A percentile compares a stretch with the other conserved stretches of the same genome.
These are phyloP conservation scores for Theobroma cacao DNA, from an alignment of 345 rosid species.

Conservation along the genomic window DNA sequence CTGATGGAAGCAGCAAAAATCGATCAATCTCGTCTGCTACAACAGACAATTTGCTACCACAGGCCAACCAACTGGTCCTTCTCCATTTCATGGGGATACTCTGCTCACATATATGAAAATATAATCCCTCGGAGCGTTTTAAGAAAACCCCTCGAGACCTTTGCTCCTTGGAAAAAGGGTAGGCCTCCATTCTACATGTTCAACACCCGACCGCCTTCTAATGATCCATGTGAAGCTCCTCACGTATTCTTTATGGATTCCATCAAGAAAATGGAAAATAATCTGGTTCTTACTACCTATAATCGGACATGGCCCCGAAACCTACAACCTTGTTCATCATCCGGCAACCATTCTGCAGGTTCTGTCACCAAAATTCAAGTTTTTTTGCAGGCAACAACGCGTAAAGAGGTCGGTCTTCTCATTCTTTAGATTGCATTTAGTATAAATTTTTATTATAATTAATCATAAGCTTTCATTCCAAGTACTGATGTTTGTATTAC, in stretches of 20 bases:
- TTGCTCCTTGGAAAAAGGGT: too few relatives aligned
- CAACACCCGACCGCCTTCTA: not conserved
- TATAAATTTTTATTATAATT: too few relatives aligned
- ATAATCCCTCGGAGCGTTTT: constrained; percentile 44
- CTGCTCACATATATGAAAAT: constrained; percentile 47
- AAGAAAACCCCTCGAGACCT: constrained; percentile 46
- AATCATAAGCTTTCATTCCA: too few relatives aligned
- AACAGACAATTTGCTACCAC: constrained; percentile 58
- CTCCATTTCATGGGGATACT: constrained; percentile 64
- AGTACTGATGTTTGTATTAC: not conserved
- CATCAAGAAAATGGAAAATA: constrained; percentile 16
- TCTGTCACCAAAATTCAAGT: constrained; percentile 43
- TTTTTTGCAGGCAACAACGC: constrained; percentile 26
- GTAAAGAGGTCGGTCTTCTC: constrained; percentile 34
- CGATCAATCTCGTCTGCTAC: constrained; percentile 48
- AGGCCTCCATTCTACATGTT: constrained; percentile 20
- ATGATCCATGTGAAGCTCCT: not conserved
- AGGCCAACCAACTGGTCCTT: constrained; percentile 48
- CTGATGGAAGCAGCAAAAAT: constrained; percentile 49
- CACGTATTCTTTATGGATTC: constrained; percentile 15
- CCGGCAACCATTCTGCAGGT: constrained; percentile 50
- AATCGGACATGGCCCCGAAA: constrained; percentile 22
- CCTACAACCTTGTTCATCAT: constrained; percentile 32
- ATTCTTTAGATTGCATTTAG: not conserved
- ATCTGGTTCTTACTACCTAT: constrained; percentile 37